Conservation (phyloP, 176 grass and related monocot genomes). For the Chloris gayana region DNA sequence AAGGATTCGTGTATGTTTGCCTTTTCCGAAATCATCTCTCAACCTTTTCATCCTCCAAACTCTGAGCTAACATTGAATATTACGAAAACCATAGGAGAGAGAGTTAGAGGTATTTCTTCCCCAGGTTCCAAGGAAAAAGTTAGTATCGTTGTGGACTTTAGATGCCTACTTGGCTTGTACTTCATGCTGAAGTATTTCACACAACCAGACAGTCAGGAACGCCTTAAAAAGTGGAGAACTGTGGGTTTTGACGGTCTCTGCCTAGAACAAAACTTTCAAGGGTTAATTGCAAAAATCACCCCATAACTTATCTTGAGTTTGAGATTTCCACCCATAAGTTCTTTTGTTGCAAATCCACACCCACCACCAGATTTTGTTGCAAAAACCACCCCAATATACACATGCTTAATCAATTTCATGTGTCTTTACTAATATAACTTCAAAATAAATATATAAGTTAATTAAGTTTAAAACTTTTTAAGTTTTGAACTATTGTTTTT, state of each 20-base stretch:
- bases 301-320: too few species aligned
- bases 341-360: too few species aligned
- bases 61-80: constrained; percentile 19
- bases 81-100: background rate
- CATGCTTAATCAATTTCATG: too few species aligned
- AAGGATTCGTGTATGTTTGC: background rate
- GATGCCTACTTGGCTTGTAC: background rate
- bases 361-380: too few species aligned
- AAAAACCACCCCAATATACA: too few species aligned
- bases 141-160: background rate
- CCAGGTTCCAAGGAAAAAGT: background rate
- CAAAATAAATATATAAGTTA: too few species aligned
- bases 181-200: background rate
- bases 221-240: background rate
- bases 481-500: too few species aligned
- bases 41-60: constrained; percentile 15
- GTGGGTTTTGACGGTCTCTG: background rate
- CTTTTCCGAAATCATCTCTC: constrained; percentile 34
- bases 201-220: background rate
- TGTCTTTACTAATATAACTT: too few species aligned
- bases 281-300: too few species aligned
- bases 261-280: background rate
- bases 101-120: background rate
- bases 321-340: too few species aligned
- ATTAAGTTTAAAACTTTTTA: too few species aligned